Percentiles rank a stretch among this genome's conserved stretches.
phyloP scores from a whole-genome alignment of 176 grass and related monocot genomes.

The Hyparrhenia diplandra region DNA sequence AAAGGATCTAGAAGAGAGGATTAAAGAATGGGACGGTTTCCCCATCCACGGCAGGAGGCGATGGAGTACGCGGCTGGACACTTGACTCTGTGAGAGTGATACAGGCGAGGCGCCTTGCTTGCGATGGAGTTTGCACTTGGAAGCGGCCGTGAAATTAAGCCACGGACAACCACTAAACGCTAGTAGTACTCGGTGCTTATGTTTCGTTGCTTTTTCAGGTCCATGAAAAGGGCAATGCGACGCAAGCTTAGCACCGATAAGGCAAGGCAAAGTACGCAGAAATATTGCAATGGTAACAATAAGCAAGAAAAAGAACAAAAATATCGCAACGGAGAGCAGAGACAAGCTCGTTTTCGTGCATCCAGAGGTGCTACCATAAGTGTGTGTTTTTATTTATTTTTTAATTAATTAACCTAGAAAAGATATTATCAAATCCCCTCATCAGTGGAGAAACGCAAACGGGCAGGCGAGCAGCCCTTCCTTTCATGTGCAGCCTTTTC shows the following conservation, averaged over 20 bases:
- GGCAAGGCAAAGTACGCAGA: background rate
- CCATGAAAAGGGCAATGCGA: background rate
- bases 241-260: background rate
- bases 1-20: background rate
- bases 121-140: too few species aligned
- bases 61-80: background rate
- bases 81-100: background rate
- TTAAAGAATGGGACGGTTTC: slow-evolving; percentile 14
- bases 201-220: background rate
- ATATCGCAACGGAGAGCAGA: too few species aligned
- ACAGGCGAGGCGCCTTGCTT: background rate
- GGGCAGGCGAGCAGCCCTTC: too few species aligned
- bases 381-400: too few species aligned
- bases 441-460: too few species aligned
- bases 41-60: background rate
- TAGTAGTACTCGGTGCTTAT: background rate
- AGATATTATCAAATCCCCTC: too few species aligned
- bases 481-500: too few species aligned
- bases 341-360: too few species aligned
- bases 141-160: background rate
- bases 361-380: too few species aligned
- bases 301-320: too few species aligned
- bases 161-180: background rate
- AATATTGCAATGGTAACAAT: background rate
- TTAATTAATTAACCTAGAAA: too few species aligned